Evolutionary conservation across 2,329 filamentous ascomycete genomes (phyloP), one percentile per base, ranked within the genome.

Genomic region (Arthrobotrys pseudoclavata): DNA sequence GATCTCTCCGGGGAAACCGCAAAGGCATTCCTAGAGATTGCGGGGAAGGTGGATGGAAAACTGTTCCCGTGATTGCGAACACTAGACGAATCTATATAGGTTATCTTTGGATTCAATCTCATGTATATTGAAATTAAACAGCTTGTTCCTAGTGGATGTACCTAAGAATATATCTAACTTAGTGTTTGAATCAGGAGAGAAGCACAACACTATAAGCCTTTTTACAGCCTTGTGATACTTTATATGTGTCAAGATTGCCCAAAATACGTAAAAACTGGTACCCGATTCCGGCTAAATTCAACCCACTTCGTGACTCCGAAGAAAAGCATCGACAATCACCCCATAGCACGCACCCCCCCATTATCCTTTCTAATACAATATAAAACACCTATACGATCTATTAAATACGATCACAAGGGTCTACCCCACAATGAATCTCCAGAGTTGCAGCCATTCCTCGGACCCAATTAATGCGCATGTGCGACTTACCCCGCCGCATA

Each of bases 1-100:
- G 93, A 97, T 83, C 93, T 95, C 6, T 87, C 89, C 0, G 94
- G 93, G 80, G 87, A 88, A 34, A 89, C 92, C 80, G 91, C 92
- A 0, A 85, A 86, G 66, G 89, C 90, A 0, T 99, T 97, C 83
- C 84, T 91, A 71, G 85, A 86, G 18, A 90, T 97, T 82, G 92
- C 92, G 0, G 85, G 87, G 69, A 83, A 84, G 26, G 85, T 91
- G 31, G 64, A 72, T 57, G 69, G 63, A 61, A 79, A 69, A 61
- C 69, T 79, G 34, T 74, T 79, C 63, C 68, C 50, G 24, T 71
- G 63, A 78, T 68, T 47, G 40, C 60, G 40, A 48, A 48, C 15
- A 62, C 34, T 29, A 29, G 31, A 62, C 40, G 12, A 22, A 60
- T 40, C n/a, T 42, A 26, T 70, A 62, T 37, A 69, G 26, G 42